These are phyloP conservation scores for Fusarium agapanthi DNA, from an alignment of 2,329 filamentous ascomycete genomes.

Conservation along the genomic window DNA sequence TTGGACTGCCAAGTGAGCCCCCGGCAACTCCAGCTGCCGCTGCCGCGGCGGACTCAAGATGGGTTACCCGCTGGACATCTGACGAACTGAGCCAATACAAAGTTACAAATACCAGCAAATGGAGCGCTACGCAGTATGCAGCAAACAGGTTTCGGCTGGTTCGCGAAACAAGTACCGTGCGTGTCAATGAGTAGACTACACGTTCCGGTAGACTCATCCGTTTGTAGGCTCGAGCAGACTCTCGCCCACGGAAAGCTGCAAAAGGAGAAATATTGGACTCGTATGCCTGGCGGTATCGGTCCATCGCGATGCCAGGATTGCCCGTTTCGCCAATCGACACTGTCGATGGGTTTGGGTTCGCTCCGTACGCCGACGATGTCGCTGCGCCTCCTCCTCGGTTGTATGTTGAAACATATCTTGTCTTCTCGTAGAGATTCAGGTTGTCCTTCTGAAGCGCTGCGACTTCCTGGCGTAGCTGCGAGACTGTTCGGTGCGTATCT, in stretches of 20 bases:
- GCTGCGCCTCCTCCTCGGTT: slow-evolving; percentile 72
- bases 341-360: slow-evolving; percentile 79
- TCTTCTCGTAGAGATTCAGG: slow-evolving; percentile 95
- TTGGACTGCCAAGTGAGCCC: slow-evolving; percentile 43
- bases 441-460: slow-evolving; percentile 96
- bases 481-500: slow-evolving; percentile 82
- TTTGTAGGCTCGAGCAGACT: slow-evolving; percentile 89
- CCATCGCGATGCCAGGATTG: slow-evolving; percentile 72
- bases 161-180: slow-evolving; percentile 88
- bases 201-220: slow-evolving; percentile 93
- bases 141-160: slow-evolving; percentile 95
- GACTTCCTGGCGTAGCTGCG: slow-evolving; percentile 88
- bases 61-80: slow-evolving; percentile 70
- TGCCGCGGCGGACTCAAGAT: slow-evolving; percentile 59
- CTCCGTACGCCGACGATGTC: slow-evolving; percentile 71
- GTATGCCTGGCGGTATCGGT: slow-evolving; percentile 91
- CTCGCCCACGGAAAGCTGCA: slow-evolving; percentile 92
- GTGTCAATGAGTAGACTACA: slow-evolving; percentile 87
- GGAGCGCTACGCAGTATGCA: slow-evolving; percentile 86
- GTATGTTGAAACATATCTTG: slow-evolving; percentile 93
- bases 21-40: slow-evolving; percentile 56
- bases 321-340: slow-evolving; percentile 66
- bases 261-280: slow-evolving; percentile 96
- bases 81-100: slow-evolving; percentile 83
- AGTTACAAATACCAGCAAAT: slow-evolving; percentile 86